Evolutionary conservation across 352 stramenopile genomes (phyloP).

Genomic region (Phytophthora lateralis): DNA sequence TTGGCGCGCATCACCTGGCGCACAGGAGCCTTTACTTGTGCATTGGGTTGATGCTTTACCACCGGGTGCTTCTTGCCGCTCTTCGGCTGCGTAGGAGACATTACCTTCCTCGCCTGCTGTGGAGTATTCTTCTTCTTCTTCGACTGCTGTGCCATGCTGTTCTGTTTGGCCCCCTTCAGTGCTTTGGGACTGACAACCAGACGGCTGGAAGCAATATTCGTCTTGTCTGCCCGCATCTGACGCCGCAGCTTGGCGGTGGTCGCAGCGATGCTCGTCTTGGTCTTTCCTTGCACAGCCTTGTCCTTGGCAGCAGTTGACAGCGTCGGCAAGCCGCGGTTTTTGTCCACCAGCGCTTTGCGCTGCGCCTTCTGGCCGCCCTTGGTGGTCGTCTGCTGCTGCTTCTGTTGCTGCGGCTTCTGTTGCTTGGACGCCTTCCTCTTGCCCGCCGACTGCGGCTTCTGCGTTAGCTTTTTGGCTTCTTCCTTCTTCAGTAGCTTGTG

Average conservation of each 20-base stretch:
- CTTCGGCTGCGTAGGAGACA: conserved; percentile 11
- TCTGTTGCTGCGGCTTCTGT: conserved; percentile 17
- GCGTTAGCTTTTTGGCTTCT: conserved; percentile 30
- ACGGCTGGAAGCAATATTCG: conserved; percentile 6
- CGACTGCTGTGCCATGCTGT: conserved; percentile 1
- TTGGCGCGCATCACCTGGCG: conserved; percentile 39
- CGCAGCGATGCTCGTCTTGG: conserved; percentile 44
- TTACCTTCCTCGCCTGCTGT: conserved; percentile 18
- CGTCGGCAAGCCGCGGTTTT: conserved; percentile 46
- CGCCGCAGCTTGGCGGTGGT: conserved; percentile 36
- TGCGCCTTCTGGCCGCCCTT: conserved; percentile 34
- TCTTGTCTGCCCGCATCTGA: conserved; percentile 26
- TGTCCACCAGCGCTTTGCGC: conserved; percentile 49
- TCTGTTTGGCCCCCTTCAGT: conserved; percentile 7
- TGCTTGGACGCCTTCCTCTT: conserved; percentile 29
- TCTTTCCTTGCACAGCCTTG: conserved; percentile 18
- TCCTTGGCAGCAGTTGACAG: conserved; percentile 3
- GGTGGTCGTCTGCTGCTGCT: conserved; percentile 12
- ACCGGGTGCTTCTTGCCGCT: conserved; percentile 16
- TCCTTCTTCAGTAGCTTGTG: conserved; percentile 53
- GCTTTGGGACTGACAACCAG: conserved; percentile 21
- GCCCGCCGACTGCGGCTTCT: conserved; percentile 23
- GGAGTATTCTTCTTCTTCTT: conserved; percentile 30
- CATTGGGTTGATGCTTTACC: conserved; percentile 21
- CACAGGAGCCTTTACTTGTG: conserved; percentile 9